phyloP scores from a whole-genome alignment of 306 rosid species.

The Cyclanthera cordifolia region DNA sequence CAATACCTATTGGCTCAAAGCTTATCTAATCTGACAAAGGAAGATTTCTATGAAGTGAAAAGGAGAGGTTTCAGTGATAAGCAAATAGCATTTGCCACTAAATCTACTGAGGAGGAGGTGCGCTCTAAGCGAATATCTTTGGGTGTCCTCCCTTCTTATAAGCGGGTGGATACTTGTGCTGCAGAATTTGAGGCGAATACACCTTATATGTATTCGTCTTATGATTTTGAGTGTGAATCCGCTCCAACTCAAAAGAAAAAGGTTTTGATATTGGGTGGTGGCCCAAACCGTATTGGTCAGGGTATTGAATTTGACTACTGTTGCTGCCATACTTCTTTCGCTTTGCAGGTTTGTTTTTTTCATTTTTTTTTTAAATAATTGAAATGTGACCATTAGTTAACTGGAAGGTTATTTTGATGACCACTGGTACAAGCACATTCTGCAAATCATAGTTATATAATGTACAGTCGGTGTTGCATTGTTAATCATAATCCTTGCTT shows the following conservation, averaged over 20 bases:
- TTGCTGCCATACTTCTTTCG: slow-evolving; percentile 88
- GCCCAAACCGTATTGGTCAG: slow-evolving; percentile 96
- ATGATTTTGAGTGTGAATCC: slow-evolving; percentile 92
- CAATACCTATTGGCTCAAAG: slow-evolving; percentile 47
- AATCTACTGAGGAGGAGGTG: slow-evolving; percentile 66
- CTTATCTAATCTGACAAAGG: slow-evolving; percentile 49
- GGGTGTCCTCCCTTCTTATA: slow-evolving; percentile 69
- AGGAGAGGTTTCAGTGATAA: slow-evolving; percentile 92
- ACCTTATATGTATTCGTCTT: slow-evolving; percentile 97
- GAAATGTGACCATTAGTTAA: neutral
- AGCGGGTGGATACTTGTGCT: slow-evolving; percentile 95
- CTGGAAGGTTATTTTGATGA: neutral
- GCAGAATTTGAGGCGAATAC: slow-evolving; percentile 98
- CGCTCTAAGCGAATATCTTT: slow-evolving; percentile 49
- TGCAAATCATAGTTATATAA: neutral
- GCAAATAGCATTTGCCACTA: slow-evolving; percentile 89
- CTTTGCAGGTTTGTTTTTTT: slow-evolving; percentile 58
- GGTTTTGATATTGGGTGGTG: slow-evolving; percentile 90
- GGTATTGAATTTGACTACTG: slow-evolving; percentile 99
- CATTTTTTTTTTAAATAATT: slow-evolving; percentile 1
- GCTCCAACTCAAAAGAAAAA: slow-evolving; percentile 72
- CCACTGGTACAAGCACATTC: neutral
- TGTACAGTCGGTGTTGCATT: neutral
- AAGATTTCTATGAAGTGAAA: slow-evolving; percentile 75
- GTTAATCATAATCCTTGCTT: neutral